phyloP scores from a whole-genome alignment of 2,329 filamentous ascomycete genomes.

The Colletotrichum godetiae region DNA sequence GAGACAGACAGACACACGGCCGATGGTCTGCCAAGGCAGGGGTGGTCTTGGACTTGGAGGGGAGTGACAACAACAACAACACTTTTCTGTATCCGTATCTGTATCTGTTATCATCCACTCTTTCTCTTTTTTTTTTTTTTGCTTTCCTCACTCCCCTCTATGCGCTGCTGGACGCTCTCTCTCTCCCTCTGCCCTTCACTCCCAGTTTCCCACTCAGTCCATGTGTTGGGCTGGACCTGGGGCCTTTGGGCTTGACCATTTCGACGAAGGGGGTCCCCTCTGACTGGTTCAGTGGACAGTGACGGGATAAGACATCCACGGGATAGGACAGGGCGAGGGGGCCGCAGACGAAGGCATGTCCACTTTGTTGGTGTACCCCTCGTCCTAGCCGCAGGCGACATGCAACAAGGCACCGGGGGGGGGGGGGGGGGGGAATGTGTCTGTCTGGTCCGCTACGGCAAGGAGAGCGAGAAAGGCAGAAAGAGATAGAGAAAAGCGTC shows the following conservation, averaged over 20 bases:
- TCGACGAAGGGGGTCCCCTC: background rate
- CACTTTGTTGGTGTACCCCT: conserved; percentile 32
- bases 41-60: background rate
- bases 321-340: conserved; percentile 20
- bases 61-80: background rate
- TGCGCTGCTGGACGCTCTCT: conserved; percentile 21
- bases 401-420: conserved; percentile 16
- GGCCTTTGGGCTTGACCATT: background rate
- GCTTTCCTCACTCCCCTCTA: conserved; percentile 10
- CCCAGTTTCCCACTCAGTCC: too few relatives aligned
- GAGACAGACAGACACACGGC: conserved; percentile 10
- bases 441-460: background rate
- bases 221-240: conserved; percentile 4
- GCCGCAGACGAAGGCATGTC: conserved; percentile 10
- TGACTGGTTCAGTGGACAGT: conserved; percentile 32
- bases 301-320: conserved; percentile 21
- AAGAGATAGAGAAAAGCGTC: background rate
- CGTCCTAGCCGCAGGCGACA: conserved; percentile 21
- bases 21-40: conserved; percentile 32
- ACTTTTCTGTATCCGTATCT: too few relatives aligned
- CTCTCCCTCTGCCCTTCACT: too few relatives aligned
- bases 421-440: too few relatives aligned
- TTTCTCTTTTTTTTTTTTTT: conserved; percentile 10
- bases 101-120: conserved; percentile 30
- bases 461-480: background rate